These are phyloP conservation scores for Pyrus hybrid DNA, from an alignment of 331 rosid species.

Conservation along the genomic window DNA sequence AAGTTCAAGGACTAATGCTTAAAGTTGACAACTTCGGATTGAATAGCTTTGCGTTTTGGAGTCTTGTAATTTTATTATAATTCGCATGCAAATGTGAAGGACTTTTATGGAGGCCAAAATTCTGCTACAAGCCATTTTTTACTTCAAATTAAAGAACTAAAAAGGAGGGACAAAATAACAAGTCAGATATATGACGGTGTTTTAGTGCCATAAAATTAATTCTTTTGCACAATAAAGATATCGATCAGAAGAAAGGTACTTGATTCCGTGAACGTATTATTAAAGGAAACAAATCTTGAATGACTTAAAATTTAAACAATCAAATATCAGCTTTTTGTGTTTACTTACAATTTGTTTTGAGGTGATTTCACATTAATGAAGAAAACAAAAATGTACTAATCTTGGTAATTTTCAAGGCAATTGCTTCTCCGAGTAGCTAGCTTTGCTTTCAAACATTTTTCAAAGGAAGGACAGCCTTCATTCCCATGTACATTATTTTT, in stretches of 20 bases:
- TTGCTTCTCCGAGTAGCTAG: slow-evolving; percentile 1
- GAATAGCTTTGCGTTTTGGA: too few species aligned
- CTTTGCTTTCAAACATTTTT: slow-evolving; percentile 3
- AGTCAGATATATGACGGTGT: too few species aligned
- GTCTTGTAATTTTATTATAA: too few species aligned
- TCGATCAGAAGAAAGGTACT: too few species aligned
- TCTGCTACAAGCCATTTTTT: background rate
- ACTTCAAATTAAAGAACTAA: too few species aligned
- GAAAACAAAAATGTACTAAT: slow-evolving; percentile 3
- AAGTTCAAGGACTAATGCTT: too few species aligned
- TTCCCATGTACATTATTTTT: background rate
- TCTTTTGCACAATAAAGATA: too few species aligned
- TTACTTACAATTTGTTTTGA: background rate
- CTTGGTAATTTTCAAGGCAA: background rate
- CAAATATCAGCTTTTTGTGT: background rate
- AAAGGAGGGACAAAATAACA: too few species aligned
- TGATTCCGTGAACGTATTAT: too few species aligned
- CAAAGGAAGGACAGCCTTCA: slow-evolving; percentile 17
- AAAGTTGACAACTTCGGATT: too few species aligned
- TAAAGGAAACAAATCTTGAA: background rate
- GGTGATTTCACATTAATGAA: background rate
- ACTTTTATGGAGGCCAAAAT: background rate
- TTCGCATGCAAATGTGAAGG: too few species aligned
- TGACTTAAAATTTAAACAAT: background rate
- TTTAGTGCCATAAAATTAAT: too few species aligned